These are phyloP conservation scores for Cucurbita ficifolia DNA, from an alignment of 306 rosid species.

Conservation along the genomic window DNA sequence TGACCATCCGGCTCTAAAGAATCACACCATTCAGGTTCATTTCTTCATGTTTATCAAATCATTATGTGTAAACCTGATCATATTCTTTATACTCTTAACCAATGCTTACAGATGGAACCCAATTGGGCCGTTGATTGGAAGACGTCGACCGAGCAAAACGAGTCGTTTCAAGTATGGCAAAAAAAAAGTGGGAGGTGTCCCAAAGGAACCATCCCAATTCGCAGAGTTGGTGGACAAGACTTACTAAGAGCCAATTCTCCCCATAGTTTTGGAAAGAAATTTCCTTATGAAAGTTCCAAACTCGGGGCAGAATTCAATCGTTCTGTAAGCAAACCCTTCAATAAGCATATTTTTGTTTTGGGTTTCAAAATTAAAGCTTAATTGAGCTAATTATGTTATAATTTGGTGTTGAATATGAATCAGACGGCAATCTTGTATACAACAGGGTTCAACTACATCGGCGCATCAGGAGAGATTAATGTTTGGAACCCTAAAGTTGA, in stretches of 20 bases:
- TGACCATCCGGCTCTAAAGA: constrained; percentile 90
- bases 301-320: not conserved
- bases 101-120: too few relatives aligned
- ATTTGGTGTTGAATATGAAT: not conserved
- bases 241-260: constrained; percentile 26
- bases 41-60: not conserved
- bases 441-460: constrained; percentile 32
- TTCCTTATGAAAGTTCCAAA: not conserved
- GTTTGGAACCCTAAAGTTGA: constrained; percentile 46
- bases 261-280: constrained; percentile 27
- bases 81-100: too few relatives aligned
- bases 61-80: too few relatives aligned
- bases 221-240: constrained; percentile 32
- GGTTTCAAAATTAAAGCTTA: not conserved
- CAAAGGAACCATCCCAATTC: constrained; percentile 44
- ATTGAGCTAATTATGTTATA: not conserved
- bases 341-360: constrained; percentile 13
- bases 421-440: constrained; percentile 31
- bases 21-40: constrained; percentile 61
- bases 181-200: constrained; percentile 56
- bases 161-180: constrained; percentile 23
- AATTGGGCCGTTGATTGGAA: too few relatives aligned
- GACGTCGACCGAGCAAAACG: too few relatives aligned
- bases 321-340: constrained; percentile 31
- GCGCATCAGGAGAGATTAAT: constrained; percentile 43